Percentiles rank a stretch among this genome's conserved stretches.
phyloP scores from a whole-genome alignment of 352 stramenopile genomes.

The Globisporangium uncinulatum region DNA sequence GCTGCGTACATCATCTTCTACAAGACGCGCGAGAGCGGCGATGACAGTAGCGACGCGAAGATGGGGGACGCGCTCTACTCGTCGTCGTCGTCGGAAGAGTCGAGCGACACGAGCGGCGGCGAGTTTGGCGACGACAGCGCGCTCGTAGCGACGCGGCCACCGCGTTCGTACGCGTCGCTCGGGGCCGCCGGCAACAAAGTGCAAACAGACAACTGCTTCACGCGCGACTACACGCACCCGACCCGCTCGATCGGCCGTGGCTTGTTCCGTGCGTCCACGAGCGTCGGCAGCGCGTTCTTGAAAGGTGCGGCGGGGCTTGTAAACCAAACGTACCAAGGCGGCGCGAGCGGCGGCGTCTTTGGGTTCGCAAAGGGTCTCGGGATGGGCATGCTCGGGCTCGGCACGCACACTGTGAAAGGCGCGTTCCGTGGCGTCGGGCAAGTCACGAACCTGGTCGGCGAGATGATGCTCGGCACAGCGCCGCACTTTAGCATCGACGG shows the following conservation, averaged over 20 bases:
- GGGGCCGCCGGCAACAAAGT: slow-evolving; percentile 83
- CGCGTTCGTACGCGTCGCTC: slow-evolving; percentile 73
- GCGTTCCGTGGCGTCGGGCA: slow-evolving; percentile 81
- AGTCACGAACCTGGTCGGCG: slow-evolving; percentile 81
- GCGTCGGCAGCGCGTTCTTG: slow-evolving; percentile 75
- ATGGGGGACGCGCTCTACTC: slow-evolving; percentile 34
- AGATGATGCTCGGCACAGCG: slow-evolving; percentile 81
- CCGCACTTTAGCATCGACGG: slow-evolving; percentile 87
- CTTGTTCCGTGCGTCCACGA: slow-evolving; percentile 81
- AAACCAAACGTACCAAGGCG: slow-evolving; percentile 84
- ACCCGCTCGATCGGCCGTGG: slow-evolving; percentile 75
- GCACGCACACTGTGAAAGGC: slow-evolving; percentile 83
- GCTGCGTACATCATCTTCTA: slow-evolving; percentile 88
- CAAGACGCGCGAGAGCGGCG: slow-evolving; percentile 45
- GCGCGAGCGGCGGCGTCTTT: slow-evolving; percentile 78
- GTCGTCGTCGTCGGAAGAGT: slow-evolving; percentile 42
- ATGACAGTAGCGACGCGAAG: slow-evolving; percentile 19
- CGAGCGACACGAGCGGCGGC: slow-evolving; percentile 18
- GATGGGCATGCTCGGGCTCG: slow-evolving; percentile 82
- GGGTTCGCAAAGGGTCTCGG: slow-evolving; percentile 84
- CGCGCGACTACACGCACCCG: slow-evolving; percentile 69
- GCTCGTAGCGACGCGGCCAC: slow-evolving; percentile 21
- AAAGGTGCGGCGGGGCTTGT: slow-evolving; percentile 79
- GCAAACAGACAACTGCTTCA: slow-evolving; percentile 83
- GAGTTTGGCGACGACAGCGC: slow-evolving; percentile 35